Conservation (phyloP, 2,329 filamentous ascomycete species). For the Xylaria sp. region DNA sequence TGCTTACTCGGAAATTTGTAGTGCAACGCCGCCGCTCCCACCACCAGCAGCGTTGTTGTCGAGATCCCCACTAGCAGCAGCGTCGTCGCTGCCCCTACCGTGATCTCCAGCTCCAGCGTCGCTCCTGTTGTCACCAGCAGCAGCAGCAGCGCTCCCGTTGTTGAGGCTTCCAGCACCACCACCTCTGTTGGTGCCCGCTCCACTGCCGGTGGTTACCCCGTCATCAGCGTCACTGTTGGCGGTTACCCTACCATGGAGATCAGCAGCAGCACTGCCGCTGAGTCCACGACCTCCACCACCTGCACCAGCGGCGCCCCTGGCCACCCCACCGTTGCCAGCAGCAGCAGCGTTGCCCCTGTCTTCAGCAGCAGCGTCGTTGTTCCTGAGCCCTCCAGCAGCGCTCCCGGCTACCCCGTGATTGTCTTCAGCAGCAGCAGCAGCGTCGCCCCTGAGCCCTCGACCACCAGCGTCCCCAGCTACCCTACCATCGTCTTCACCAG, state of each 20-base stretch:
- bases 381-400: neutral
- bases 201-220: neutral
- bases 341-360: neutral
- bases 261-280: neutral
- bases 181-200: neutral
- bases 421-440: neutral
- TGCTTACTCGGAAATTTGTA: conserved; percentile 3
- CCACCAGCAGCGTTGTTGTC: neutral
- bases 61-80: neutral
- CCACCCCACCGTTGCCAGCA: neutral
- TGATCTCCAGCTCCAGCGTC: neutral
- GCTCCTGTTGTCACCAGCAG: neutral
- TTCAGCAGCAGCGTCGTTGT: too few species aligned
- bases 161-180: too few species aligned
- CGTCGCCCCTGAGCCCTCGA: neutral
- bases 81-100: neutral
- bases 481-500: too few species aligned
- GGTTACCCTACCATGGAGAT: neutral
- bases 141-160: neutral
- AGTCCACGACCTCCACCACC: neutral
- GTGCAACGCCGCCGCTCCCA: neutral
- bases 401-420: neutral
- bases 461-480: too few species aligned
- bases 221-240: neutral
- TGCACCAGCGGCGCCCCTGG: neutral